A percentile compares a stretch with the other conserved stretches of the same genome.
Conservation (phyloP, 202 grass and related monocot genomes). For the Setaria viridis region DNA sequence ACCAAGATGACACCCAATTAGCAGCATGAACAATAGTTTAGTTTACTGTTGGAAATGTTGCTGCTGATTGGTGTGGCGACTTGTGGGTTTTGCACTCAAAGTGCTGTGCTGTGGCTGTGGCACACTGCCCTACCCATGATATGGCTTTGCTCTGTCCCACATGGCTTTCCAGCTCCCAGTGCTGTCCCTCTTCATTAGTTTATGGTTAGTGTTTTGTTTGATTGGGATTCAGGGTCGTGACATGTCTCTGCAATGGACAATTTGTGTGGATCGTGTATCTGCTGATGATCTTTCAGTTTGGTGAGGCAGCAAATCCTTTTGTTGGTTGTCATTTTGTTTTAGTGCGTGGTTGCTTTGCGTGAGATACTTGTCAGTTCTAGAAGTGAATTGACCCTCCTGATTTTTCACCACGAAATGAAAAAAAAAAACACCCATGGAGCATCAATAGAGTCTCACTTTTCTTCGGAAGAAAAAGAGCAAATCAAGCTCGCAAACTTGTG, state of each 20-base stretch:
- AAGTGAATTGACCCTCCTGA: neutral
- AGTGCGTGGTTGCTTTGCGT: slow-evolving; percentile 29
- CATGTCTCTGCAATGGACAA: slow-evolving; percentile 38
- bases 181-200: slow-evolving; percentile 36
- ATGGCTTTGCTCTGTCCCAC: slow-evolving; percentile 42
- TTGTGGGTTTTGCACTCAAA: slow-evolving; percentile 43
- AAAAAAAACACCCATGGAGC: neutral
- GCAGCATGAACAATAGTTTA: slow-evolving; percentile 10
- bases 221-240: slow-evolving; percentile 41
- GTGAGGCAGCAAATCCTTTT: neutral
- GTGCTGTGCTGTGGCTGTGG: slow-evolving; percentile 34
- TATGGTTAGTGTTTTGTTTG: slow-evolving; percentile 47
- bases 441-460: neutral
- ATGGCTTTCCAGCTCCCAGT: slow-evolving; percentile 51
- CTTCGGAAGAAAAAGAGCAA: neutral
- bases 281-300: neutral
- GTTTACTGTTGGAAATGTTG: slow-evolving; percentile 27
- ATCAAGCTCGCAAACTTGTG: neutral
- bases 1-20: slow-evolving; percentile 20
- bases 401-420: neutral
- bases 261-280: neutral
- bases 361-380: slow-evolving; percentile 1
- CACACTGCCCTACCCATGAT: slow-evolving; percentile 38
- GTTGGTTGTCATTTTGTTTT: slow-evolving; percentile 6
- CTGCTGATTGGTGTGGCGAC: slow-evolving; percentile 32